Evolutionary conservation across 140 eudicot genomes (phyloP), one percentile per base, ranked within the genome.

Genomic region (Anethum foeniculum): DNA sequence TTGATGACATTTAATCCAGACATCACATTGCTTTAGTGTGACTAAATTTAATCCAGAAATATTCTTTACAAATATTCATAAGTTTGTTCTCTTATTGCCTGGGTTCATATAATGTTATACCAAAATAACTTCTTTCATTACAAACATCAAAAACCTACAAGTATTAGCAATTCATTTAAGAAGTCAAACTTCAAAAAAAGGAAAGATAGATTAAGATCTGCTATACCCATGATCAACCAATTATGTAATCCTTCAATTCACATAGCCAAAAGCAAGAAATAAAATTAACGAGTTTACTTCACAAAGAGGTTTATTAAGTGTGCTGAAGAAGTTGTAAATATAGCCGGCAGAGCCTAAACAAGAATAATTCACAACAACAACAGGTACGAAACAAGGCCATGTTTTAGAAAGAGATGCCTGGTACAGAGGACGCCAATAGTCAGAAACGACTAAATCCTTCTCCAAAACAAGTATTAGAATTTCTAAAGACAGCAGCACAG

Each of bases 371-470:
- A 23, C 43, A 46, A 32, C 25, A 25, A 43, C 1, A 30, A 18
- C 4, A 75, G 79, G 14, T 75, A 27, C 0, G 7, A 27, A 46
- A 8, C 39, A 27, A 75, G 32, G 43, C 27, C 58, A 47, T 39
- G 21, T 41, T 19, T 18, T 60, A 47, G 32, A 68, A 77, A 60
- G 46, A 73, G 44, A 28, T 84, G 91, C 99, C 99, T 96, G 98
- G 84, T 91, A 96, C 25, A 96, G 74, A 73, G 99, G 99, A 34
- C 97, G 92, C 99, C 97, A 96, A 83, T 72, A 90, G 65, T 96
- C 99, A 87, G 97, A 86, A 83, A 95, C 97, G 41, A 54, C 71
- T 39, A 80, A 81, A 79, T 94, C 98, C 88, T 92, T 92, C 82
- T 90, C 99, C 87, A 92, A 85, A 12, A 93, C 91, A 74, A 93